Percentiles rank a stretch among this genome's conserved stretches.
phyloP scores from a whole-genome alignment of 108 stramenopile genomes.

The Fragilaria radians region DNA sequence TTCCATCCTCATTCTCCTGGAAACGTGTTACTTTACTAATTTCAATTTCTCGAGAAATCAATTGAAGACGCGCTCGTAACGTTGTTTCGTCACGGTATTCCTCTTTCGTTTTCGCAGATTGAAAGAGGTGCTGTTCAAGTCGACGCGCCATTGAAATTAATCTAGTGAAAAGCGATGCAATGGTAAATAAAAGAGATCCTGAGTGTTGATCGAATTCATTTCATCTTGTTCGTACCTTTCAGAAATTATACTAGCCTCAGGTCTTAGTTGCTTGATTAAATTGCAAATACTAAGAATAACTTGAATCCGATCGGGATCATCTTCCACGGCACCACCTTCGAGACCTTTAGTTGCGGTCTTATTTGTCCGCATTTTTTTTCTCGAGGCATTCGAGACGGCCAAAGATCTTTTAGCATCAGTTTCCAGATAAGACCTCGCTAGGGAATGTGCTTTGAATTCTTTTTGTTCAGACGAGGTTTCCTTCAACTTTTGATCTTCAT shows the following conservation, averaged over 20 bases:
- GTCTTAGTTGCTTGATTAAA: conserved; percentile 66
- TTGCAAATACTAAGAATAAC: conserved; percentile 69
- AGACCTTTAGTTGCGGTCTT: too few species aligned
- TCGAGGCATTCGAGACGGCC: too few species aligned
- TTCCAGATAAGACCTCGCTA: too few species aligned
- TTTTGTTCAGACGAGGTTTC: too few species aligned
- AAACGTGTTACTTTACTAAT: too few species aligned
- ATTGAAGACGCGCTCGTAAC: conserved; percentile 53
- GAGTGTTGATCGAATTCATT: background rate
- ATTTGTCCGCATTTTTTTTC: too few species aligned
- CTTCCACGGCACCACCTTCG: too few species aligned
- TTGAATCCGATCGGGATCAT: conserved; percentile 62
- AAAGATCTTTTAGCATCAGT: too few species aligned
- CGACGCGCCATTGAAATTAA: conserved; percentile 75
- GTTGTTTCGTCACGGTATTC: conserved; percentile 58
- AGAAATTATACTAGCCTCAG: conserved; percentile 57
- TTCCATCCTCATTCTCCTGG: too few species aligned
- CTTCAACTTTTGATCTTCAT: conserved; percentile 77
- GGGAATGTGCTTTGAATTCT: too few species aligned
- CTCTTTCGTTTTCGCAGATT: conserved; percentile 68
- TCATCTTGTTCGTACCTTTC: conserved; percentile 57
- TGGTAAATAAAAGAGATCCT: conserved; percentile 1
- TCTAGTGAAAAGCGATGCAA: conserved; percentile 17
- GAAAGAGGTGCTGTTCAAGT: conserved; percentile 73
- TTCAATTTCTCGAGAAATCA: too few species aligned